Evolutionary conservation across 2,329 filamentous ascomycete species (phyloP).

Genomic region (Botrytis elliptica): DNA sequence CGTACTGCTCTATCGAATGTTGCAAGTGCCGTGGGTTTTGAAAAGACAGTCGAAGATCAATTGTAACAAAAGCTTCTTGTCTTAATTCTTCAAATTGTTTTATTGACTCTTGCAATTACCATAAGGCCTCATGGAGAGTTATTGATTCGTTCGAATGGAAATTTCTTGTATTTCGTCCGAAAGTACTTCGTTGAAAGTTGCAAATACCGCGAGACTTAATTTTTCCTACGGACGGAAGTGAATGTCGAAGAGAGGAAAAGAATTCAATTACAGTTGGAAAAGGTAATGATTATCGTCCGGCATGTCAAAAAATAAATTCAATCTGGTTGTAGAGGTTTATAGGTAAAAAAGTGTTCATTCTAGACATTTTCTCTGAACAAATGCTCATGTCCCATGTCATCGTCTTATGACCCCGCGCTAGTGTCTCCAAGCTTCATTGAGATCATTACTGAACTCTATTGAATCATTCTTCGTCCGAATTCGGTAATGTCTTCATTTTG

Average conservation of each 20-base stretch:
- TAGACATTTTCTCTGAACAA: neutral
- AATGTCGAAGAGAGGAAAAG: neutral
- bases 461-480: constrained; percentile 8
- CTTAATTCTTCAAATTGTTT: neutral
- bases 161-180: neutral
- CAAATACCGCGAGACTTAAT: neutral
- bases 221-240: neutral
- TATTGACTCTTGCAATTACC: neutral
- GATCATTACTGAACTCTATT: constrained; percentile 5
- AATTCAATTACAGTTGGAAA: neutral
- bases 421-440: neutral
- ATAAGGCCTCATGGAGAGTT: neutral
- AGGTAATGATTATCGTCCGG: neutral
- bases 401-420: constrained; percentile 17
- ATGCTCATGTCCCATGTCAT: constrained; percentile 20
- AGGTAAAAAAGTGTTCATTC: neutral
- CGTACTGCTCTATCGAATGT: neutral
- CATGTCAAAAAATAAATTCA: neutral
- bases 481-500: neutral
- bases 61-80: neutral
- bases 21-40: neutral
- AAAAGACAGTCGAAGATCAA: neutral
- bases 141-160: neutral
- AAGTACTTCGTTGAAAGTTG: neutral
- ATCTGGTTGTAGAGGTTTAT: neutral